Evolutionary conservation across 2,329 filamentous ascomycete genomes (phyloP).

Genomic region (Fusarium devonianum): DNA sequence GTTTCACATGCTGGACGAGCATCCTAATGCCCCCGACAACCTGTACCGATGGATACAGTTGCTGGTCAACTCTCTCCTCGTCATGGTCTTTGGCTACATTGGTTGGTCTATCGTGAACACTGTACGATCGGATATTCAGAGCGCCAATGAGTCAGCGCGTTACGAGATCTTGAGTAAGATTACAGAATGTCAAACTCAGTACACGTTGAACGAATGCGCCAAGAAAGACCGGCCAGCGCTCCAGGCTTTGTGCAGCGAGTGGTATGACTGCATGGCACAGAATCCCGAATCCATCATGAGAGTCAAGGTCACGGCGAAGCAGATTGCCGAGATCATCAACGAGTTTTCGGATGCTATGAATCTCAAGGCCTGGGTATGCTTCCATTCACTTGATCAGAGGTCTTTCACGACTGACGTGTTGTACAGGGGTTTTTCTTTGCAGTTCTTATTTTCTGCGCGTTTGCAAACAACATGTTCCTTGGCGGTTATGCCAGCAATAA

Average conservation of each 20-base stretch:
- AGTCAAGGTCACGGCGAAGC: constrained; percentile 82
- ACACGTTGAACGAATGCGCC: constrained; percentile 77
- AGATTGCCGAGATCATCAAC: constrained; percentile 92
- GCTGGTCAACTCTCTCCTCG: constrained; percentile 69
- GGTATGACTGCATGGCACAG: constrained; percentile 87
- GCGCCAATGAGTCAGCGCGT: constrained; percentile 73
- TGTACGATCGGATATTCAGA: constrained; percentile 76
- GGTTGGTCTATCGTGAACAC: constrained; percentile 74
- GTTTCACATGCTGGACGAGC: constrained; percentile 61
- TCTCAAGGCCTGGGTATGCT: constrained; percentile 72
- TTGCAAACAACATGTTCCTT: constrained; percentile 61
- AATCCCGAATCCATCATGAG: constrained; percentile 80
- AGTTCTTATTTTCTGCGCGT: constrained; percentile 55
- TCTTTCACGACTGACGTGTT: constrained; percentile 16
- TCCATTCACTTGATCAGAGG: background rate
- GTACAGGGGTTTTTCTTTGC: constrained; percentile 59
- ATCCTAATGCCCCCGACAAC: constrained; percentile 66
- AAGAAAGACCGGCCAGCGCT: constrained; percentile 74
- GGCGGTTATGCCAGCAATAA: constrained; percentile 44
- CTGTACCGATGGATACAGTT: constrained; percentile 67
- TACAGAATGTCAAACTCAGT: constrained; percentile 75
- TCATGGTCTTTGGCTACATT: constrained; percentile 66
- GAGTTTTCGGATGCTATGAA: constrained; percentile 91
- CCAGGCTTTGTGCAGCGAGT: constrained; percentile 75
- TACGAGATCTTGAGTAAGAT: constrained; percentile 76